phyloP scores from a whole-genome alignment of 305 asterid genomes.

The Withania somnifera region DNA sequence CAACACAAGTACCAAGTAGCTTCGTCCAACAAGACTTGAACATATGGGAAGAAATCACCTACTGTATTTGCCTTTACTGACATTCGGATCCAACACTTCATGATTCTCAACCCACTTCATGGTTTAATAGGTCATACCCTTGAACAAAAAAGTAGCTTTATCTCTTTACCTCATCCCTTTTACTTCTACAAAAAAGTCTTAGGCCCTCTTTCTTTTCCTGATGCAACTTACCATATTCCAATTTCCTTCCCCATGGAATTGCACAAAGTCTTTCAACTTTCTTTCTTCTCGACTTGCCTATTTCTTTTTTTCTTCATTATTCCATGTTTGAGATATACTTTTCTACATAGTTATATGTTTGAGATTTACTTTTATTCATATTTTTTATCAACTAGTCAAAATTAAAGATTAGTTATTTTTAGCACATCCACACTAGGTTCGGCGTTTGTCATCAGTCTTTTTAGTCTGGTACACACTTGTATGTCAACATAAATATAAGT shows the following conservation, averaged over 20 bases:
- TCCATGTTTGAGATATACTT: neutral
- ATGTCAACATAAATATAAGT: neutral
- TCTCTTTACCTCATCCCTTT: neutral
- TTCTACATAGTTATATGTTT: neutral
- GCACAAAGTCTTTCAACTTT: neutral
- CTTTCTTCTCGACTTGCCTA: neutral
- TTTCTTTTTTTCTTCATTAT: neutral
- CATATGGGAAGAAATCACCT: too few relatives aligned
- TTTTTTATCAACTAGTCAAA: neutral
- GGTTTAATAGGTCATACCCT: too few relatives aligned
- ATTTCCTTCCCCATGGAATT: neutral
- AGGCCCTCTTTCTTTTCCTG: neutral
- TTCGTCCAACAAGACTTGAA: too few relatives aligned
- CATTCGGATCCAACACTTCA: too few relatives aligned
- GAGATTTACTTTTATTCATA: neutral
- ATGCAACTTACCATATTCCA: neutral
- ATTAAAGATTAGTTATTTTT: neutral
- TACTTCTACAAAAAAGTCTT: neutral
- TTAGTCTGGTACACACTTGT: neutral
- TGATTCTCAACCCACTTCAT: too few relatives aligned
- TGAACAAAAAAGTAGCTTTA: too few relatives aligned
- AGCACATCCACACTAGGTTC: neutral
- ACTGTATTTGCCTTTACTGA: too few relatives aligned
- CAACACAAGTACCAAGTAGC: too few relatives aligned
- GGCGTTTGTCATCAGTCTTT: neutral